Percentiles rank a stretch among this genome's conserved stretches.
Conservation (phyloP, 129 eudicot species). For the Flaveria trinervia region DNA sequence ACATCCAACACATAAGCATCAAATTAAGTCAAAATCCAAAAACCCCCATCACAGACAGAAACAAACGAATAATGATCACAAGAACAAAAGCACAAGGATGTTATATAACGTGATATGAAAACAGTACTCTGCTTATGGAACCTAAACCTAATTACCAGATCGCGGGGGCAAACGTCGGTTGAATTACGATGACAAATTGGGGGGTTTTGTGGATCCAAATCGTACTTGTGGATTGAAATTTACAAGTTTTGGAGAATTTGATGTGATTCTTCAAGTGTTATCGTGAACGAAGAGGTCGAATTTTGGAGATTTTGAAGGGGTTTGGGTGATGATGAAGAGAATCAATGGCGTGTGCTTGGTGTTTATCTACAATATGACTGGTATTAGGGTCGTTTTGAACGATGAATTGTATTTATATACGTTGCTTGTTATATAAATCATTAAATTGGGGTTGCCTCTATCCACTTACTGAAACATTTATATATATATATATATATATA, state of each 20-base stretch:
- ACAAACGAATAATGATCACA: neutral
- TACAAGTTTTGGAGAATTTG: neutral
- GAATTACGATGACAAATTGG: slow-evolving; percentile 8
- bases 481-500: too few species aligned
- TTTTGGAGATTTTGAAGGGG: neutral
- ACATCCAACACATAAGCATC: slow-evolving; percentile 21
- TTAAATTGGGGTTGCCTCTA: too few species aligned
- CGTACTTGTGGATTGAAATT: slow-evolving; percentile 7
- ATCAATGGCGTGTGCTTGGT: slow-evolving; percentile 35
- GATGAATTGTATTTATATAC: neutral
- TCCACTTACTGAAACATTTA: too few species aligned
- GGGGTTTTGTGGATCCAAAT: neutral
- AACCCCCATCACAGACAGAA: slow-evolving; percentile 10
- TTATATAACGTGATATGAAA: neutral
- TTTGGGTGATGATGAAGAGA: slow-evolving; percentile 20
- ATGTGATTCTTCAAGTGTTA: neutral
- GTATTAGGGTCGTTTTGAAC: slow-evolving; percentile 10
- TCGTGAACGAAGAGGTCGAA: neutral
- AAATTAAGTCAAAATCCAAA: slow-evolving; percentile 26
- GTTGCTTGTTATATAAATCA: neutral
- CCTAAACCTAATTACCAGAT: slow-evolving; percentile 27
- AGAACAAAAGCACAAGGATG: slow-evolving; percentile 1
- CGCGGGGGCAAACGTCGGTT: neutral
- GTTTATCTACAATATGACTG: slow-evolving; percentile 25
- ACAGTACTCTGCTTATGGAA: neutral